A percentile compares a stretch with the other conserved stretches of the same genome.
Conservation (phyloP, 2,329 filamentous ascomycete genomes). For the Monilinia vaccinii-corymbosi region DNA sequence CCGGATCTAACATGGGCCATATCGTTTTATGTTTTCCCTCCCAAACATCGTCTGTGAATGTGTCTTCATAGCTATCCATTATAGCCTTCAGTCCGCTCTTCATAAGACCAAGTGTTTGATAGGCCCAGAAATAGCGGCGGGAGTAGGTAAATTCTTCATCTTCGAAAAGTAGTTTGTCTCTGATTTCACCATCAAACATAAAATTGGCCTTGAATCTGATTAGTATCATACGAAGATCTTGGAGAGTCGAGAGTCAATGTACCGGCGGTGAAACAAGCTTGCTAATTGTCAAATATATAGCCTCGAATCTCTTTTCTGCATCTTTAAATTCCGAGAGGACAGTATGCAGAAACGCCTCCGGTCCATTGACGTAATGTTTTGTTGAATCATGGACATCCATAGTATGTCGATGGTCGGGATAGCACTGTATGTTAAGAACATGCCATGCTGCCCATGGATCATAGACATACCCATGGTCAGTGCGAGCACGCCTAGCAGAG, state of each 20-base stretch:
- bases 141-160: conserved; percentile 48
- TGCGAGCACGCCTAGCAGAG: conserved; percentile 38
- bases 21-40: conserved; percentile 43
- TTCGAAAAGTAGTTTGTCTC: conserved; percentile 52
- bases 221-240: neutral
- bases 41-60: conserved; percentile 51
- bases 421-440: conserved; percentile 48
- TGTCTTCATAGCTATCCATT: conserved; percentile 46
- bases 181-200: conserved; percentile 46
- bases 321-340: conserved; percentile 52
- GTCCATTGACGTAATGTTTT: conserved; percentile 50
- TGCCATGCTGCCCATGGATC: conserved; percentile 54
- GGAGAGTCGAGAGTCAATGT: conserved; percentile 9
- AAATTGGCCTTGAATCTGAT: conserved; percentile 36
- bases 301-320: conserved; percentile 47
- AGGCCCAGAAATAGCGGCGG: conserved; percentile 52
- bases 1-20: conserved; percentile 44
- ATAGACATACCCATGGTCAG: conserved; percentile 43
- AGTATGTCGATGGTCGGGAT: conserved; percentile 48
- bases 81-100: conserved; percentile 51
- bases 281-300: conserved; percentile 47
- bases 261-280: conserved; percentile 50
- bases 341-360: conserved; percentile 51
- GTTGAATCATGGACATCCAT: conserved; percentile 45
- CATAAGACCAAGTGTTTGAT: conserved; percentile 50